phyloP scores from a whole-genome alignment of 1,139 yeast genomes.

The Groenewaldozyma auringiensis region DNA sequence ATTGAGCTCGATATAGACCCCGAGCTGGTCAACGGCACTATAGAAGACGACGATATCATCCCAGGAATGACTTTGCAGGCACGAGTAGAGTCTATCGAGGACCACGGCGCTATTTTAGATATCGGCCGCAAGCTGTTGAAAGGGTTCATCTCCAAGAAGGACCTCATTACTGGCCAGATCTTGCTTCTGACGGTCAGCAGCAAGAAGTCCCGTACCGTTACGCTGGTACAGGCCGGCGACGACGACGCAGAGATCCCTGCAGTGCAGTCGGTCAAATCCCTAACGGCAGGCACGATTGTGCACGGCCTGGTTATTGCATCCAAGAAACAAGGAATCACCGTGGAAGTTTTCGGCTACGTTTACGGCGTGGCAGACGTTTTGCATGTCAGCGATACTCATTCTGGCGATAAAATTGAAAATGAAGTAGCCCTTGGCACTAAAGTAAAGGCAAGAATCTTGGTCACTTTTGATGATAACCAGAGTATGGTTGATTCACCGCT shows the following conservation, averaged over 20 bases:
- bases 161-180: conserved; percentile 38
- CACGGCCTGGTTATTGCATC: conserved; percentile 61
- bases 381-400: conserved; percentile 48
- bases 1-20: conserved; percentile 76
- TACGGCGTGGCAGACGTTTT: conserved; percentile 64
- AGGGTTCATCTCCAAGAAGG: conserved; percentile 64
- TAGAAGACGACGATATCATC: conserved; percentile 59
- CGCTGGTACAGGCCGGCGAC: conserved; percentile 15
- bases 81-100: conserved; percentile 72
- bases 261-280: conserved; percentile 65
- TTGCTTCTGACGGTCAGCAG: conserved; percentile 29
- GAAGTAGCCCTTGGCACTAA: conserved; percentile 59
- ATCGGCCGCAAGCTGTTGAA: conserved; percentile 45
- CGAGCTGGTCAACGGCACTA: conserved; percentile 50
- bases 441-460: conserved; percentile 59
- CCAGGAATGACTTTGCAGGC: conserved; percentile 66
- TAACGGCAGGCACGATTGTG: conserved; percentile 77
- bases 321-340: conserved; percentile 40
- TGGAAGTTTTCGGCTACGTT: conserved; percentile 65
- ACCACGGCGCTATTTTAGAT: conserved; percentile 77
- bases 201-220: conserved; percentile 52
- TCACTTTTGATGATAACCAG: conserved; percentile 45
- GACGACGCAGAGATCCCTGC: conserved; percentile 32
- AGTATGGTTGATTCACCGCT: conserved; percentile 23
- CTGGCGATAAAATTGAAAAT: conserved; percentile 45